Conservation (phyloP, 192 early-diverging fungal species). For the Linnemannia hyalina region DNA sequence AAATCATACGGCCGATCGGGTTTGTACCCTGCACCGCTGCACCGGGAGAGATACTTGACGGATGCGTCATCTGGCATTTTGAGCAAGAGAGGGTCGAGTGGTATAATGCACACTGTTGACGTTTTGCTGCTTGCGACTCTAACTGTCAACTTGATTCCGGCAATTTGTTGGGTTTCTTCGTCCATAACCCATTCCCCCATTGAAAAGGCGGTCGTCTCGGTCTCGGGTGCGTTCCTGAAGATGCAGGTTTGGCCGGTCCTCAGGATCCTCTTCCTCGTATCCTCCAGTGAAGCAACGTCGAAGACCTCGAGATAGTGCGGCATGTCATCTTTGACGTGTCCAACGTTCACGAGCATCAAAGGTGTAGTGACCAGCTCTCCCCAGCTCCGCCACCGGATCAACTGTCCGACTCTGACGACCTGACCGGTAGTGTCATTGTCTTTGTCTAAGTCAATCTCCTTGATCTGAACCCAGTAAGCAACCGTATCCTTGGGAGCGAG, state of each 20-base stretch:
- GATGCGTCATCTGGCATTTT: conserved; percentile 13
- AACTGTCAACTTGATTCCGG: conserved; percentile 35
- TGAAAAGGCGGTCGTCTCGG: conserved; percentile 24
- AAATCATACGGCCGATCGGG: conserved; percentile 37
- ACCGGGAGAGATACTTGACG: neutral
- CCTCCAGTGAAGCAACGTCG: conserved; percentile 1
- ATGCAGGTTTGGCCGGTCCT: conserved; percentile 10
- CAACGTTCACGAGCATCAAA: conserved; percentile 49
- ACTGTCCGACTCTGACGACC: conserved; percentile 31
- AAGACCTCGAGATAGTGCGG: conserved; percentile 38
- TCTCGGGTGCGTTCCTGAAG: conserved; percentile 22
- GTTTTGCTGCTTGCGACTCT: conserved; percentile 26
- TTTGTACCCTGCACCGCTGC: conserved; percentile 26
- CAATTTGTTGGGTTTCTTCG: conserved; percentile 22
- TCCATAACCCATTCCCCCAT: conserved; percentile 54
- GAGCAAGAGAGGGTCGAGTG: conserved; percentile 28
- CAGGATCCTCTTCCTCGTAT: conserved; percentile 10
- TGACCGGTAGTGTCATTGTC: conserved; percentile 14
- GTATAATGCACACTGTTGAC: conserved; percentile 24
- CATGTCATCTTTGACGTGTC: conserved; percentile 29
- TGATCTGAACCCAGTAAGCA: conserved; percentile 26
- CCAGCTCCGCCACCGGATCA: conserved; percentile 48
- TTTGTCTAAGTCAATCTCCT: conserved; percentile 41
- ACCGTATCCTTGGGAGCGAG: conserved; percentile 51
- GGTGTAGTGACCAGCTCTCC: conserved; percentile 17